These are phyloP conservation scores for Coemansia asiatica DNA, from an alignment of 192 early-diverging fungal species.

Conservation along the genomic window DNA sequence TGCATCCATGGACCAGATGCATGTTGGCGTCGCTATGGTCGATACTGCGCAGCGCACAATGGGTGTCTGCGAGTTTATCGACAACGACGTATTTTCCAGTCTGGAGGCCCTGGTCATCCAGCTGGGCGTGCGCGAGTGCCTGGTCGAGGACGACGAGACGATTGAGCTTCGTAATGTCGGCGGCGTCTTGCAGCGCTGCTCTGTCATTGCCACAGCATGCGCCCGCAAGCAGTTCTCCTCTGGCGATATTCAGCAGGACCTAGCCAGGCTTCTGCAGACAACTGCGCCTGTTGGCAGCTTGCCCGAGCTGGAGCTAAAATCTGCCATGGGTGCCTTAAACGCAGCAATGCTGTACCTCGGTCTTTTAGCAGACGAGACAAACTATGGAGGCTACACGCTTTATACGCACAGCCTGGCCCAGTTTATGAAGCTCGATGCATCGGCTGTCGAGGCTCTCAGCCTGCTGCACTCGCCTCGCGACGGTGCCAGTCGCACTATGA, in stretches of 20 bases:
- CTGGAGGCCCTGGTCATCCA: conserved; percentile 94
- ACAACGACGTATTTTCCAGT: conserved; percentile 90
- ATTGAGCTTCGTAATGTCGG: conserved; percentile 71
- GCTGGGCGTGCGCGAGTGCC: conserved; percentile 89
- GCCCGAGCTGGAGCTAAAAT: conserved; percentile 58
- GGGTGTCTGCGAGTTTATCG: conserved; percentile 86
- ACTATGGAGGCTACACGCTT: conserved; percentile 76
- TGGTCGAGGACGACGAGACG: conserved; percentile 55
- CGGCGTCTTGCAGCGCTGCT: conserved; percentile 72
- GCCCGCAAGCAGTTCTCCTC: conserved; percentile 62
- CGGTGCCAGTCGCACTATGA: conserved; percentile 62
- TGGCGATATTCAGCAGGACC: conserved; percentile 83
- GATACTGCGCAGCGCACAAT: conserved; percentile 81
- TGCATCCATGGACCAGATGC: conserved; percentile 30
- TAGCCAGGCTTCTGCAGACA: conserved; percentile 72
- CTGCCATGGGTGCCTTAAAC: conserved; percentile 30
- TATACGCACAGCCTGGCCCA: conserved; percentile 75
- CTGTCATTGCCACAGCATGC: conserved; percentile 69
- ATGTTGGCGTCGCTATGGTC: conserved; percentile 77
- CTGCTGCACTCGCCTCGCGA: conserved; percentile 76
- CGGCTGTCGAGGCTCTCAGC: conserved; percentile 86
- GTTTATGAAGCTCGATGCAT: conserved; percentile 89
- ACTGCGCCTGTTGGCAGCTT: conserved; percentile 64
- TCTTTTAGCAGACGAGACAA: conserved; percentile 74
- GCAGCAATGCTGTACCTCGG: conserved; percentile 47